Percentiles rank a stretch among this genome's conserved stretches.
phyloP scores from a whole-genome alignment of 345 rosid species.

The Isatis tinctoria region DNA sequence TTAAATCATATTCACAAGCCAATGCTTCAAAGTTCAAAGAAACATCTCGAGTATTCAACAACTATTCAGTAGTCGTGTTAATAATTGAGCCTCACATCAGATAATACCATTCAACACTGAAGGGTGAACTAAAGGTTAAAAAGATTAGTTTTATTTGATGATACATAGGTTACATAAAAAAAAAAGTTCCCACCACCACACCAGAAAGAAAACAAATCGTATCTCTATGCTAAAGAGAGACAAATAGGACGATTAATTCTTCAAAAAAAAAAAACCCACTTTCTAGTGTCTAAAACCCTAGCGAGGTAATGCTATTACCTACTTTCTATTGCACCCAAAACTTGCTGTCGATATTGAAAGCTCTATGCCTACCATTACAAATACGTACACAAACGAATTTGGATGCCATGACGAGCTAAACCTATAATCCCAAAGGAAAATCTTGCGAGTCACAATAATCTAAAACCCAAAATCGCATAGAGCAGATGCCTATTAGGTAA shows the following conservation, averaged over 20 bases:
- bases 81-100: too few relatives aligned
- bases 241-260: not conserved
- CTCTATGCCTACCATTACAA: slow-evolving; percentile 33
- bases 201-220: slow-evolving; percentile 13
- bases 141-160: slow-evolving; percentile 18
- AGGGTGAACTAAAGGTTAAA: not conserved
- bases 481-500: slow-evolving; percentile 22
- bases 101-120: too few relatives aligned
- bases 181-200: not conserved
- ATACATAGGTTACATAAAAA: slow-evolving; percentile 22
- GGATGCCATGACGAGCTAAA: slow-evolving; percentile 30
- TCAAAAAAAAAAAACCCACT: not conserved
- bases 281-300: slow-evolving; percentile 25
- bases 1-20: not conserved
- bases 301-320: slow-evolving; percentile 25
- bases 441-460: slow-evolving; percentile 20
- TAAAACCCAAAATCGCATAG: slow-evolving; percentile 27
- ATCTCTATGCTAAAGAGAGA: slow-evolving; percentile 14
- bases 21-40: not conserved
- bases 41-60: not conserved
- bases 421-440: slow-evolving; percentile 4
- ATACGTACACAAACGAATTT: slow-evolving; percentile 19
- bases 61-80: too few relatives aligned
- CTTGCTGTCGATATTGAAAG: slow-evolving; percentile 32
- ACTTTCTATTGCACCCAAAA: slow-evolving; percentile 42